Evolutionary conservation across 345 rosid species (phyloP).

Genomic region (Eucalyptus pauciflora): DNA sequence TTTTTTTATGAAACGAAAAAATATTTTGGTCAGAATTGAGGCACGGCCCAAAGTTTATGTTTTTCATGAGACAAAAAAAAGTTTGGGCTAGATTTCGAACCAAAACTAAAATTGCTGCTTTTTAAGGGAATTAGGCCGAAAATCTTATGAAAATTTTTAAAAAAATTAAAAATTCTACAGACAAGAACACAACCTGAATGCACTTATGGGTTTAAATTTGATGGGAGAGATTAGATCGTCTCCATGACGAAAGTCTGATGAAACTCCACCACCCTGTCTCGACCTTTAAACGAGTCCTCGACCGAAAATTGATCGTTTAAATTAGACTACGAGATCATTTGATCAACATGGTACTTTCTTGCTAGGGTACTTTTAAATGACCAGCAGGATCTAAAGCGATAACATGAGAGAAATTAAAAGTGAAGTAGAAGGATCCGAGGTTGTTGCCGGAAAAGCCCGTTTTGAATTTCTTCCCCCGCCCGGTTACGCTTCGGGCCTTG

Average conservation of each 20-base stretch:
- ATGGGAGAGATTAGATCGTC: not conserved
- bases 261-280: not conserved
- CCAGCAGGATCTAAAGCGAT: not conserved
- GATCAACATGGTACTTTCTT: not conserved
- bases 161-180: not conserved
- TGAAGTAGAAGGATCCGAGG: not conserved
- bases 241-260: not conserved
- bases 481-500: not conserved
- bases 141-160: not conserved
- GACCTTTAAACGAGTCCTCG: not conserved
- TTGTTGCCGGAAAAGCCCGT: not conserved
- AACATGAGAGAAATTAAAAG: not conserved
- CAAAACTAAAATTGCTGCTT: accelerated
- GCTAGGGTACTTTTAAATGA: not conserved
- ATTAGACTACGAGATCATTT: not conserved
- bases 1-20: not conserved
- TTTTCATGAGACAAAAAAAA: not conserved
- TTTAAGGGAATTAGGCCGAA: not conserved
- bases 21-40: not conserved
- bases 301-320: not conserved
- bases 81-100: accelerated
- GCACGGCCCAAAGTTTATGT: not conserved
- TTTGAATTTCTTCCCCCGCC: not conserved
- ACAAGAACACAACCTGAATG: not conserved
- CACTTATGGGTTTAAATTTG: not conserved